phyloP scores from a whole-genome alignment of 306 rosid genomes.

The Benincasa hispida region DNA sequence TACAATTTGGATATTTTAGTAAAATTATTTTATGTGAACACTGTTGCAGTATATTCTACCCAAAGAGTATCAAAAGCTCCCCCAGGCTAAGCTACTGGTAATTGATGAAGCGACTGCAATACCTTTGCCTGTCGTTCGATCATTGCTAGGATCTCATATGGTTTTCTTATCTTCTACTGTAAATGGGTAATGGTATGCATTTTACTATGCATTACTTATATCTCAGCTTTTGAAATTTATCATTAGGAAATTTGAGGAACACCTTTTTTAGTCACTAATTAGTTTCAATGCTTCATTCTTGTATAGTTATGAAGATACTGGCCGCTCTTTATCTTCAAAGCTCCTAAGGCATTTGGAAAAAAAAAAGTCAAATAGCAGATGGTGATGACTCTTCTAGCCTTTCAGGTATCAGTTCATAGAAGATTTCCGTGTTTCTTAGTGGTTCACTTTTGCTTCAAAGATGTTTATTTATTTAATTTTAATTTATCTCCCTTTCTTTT shows the following conservation, averaged over 20 bases:
- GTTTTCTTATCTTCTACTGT: slow-evolving; percentile 88
- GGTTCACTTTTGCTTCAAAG: too few species aligned
- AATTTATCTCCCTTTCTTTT: too few species aligned
- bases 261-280: neutral
- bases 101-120: slow-evolving; percentile 98
- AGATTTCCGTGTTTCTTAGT: neutral
- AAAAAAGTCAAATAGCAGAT: slow-evolving; percentile 29
- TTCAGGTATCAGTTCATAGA: neutral
- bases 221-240: neutral
- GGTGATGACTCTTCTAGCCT: neutral
- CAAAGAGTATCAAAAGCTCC: slow-evolving; percentile 77
- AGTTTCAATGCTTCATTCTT: neutral
- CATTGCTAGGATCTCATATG: slow-evolving; percentile 81
- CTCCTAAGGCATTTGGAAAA: slow-evolving; percentile 74
- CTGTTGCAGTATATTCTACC: slow-evolving; percentile 70
- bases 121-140: slow-evolving; percentile 75
- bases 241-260: neutral
- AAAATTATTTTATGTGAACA: neutral
- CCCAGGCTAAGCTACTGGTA: slow-evolving; percentile 85
- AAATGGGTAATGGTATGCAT: slow-evolving; percentile 45
- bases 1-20: neutral
- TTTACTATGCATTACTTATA: neutral
- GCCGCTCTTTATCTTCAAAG: slow-evolving; percentile 75
- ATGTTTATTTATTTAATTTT: too few species aligned
- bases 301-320: slow-evolving; percentile 88